Evolutionary conservation across 2,329 filamentous ascomycete genomes (phyloP).

Genomic region (Ophiosphaerella narmari): DNA sequence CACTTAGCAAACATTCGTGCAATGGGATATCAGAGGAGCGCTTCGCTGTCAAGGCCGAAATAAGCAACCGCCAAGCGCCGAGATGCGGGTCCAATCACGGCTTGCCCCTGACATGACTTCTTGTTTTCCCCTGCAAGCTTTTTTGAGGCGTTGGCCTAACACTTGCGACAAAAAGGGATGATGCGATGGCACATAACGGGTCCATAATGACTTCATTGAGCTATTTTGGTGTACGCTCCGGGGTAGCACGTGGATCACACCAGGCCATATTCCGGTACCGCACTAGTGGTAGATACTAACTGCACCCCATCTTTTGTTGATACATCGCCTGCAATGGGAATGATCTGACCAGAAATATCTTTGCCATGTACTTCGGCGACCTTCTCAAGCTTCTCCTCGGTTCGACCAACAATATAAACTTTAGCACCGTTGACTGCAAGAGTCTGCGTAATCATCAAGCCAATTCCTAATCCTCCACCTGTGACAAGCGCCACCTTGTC

Average conservation of each 20-base stretch:
- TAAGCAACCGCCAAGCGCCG: slow-evolving; percentile 24
- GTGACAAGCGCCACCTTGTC: slow-evolving; percentile 49
- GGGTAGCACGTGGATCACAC: too few species aligned
- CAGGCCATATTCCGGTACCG: too few species aligned
- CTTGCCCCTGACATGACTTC: slow-evolving; percentile 15
- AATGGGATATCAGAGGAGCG: not conserved
- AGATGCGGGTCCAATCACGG: slow-evolving; percentile 10
- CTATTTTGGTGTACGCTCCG: too few species aligned
- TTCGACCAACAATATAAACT: slow-evolving; percentile 56
- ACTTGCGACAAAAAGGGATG: not conserved
- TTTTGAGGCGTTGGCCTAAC: slow-evolving; percentile 29
- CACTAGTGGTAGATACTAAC: slow-evolving; percentile 16
- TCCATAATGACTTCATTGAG: too few species aligned
- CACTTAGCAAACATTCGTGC: not conserved
- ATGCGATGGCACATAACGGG: too few species aligned
- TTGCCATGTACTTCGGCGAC: slow-evolving; percentile 52
- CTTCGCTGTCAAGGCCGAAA: slow-evolving; percentile 11
- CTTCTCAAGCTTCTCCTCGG: slow-evolving; percentile 54
- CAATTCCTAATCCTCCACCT: slow-evolving; percentile 54
- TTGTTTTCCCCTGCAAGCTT: slow-evolving; percentile 16
- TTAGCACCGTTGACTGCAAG: slow-evolving; percentile 54
- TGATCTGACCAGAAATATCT: slow-evolving; percentile 52
- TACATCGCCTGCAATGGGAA: slow-evolving; percentile 52
- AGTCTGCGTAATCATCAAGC: slow-evolving; percentile 53
- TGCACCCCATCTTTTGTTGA: slow-evolving; percentile 51